phyloP scores from a whole-genome alignment of 1,284 basidiomycete species.

The Cutaneotrichosporon sp. region DNA sequence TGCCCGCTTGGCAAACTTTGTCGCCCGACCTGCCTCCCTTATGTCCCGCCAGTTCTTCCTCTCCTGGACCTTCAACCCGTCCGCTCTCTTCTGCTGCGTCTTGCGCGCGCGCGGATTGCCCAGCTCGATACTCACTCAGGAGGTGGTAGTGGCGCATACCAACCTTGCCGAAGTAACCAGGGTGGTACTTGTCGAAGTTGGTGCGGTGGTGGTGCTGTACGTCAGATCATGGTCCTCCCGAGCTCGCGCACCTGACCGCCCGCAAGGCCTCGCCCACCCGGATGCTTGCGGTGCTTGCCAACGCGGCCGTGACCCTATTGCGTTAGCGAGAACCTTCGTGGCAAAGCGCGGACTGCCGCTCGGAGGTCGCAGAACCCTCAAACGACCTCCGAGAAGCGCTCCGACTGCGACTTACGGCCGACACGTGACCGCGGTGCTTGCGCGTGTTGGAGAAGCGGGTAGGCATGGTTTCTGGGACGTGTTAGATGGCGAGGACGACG shows the following conservation, averaged over 20 bases:
- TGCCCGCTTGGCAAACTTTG: neutral
- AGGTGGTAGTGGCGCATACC: slow-evolving; percentile 99
- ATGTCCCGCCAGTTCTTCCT: too few relatives aligned
- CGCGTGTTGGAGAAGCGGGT: slow-evolving; percentile 93
- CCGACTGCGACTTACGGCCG: too few relatives aligned
- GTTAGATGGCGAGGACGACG: too few relatives aligned
- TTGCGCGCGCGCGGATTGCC: too few relatives aligned
- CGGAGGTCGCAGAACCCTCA: too few relatives aligned
- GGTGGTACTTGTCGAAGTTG: slow-evolving; percentile 55
- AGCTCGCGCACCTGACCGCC: slow-evolving; percentile 76
- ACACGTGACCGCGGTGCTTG: slow-evolving; percentile 98
- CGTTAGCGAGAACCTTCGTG: too few relatives aligned
- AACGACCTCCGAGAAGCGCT: too few relatives aligned
- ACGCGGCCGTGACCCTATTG: slow-evolving; percentile 90
- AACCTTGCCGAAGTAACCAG: slow-evolving; percentile 65
- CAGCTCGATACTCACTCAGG: slow-evolving; percentile 8
- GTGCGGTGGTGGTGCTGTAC: slow-evolving; percentile 81
- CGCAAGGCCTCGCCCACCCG: slow-evolving; percentile 75
- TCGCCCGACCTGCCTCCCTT: too few relatives aligned
- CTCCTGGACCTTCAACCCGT: too few relatives aligned
- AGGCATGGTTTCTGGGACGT: slow-evolving; percentile 70
- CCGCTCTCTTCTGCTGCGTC: too few relatives aligned
- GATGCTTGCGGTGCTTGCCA: slow-evolving; percentile 48
- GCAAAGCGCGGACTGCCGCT: too few relatives aligned
- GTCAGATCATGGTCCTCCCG: neutral